A percentile compares a stretch with the other conserved stretches of the same genome.
These are phyloP conservation scores for Leccinum pachyderme DNA, from an alignment of 1,284 basidiomycete genomes.

Conservation along the genomic window DNA sequence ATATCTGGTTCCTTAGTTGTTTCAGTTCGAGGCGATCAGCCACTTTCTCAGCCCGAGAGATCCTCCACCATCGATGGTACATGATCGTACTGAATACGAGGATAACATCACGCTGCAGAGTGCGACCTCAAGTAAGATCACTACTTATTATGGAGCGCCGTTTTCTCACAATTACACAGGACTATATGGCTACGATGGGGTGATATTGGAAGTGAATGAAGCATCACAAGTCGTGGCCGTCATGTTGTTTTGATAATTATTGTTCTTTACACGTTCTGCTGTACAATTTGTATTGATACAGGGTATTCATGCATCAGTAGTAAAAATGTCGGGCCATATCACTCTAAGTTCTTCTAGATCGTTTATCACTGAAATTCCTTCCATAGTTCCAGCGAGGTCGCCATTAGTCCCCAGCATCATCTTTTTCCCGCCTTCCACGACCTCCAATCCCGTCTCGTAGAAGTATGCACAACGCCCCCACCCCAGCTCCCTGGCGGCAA, in stretches of 20 bases:
- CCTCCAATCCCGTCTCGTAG: slow-evolving; percentile 61
- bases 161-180: slow-evolving; percentile 38
- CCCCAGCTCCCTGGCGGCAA: slow-evolving; percentile 59
- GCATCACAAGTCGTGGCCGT: slow-evolving; percentile 73
- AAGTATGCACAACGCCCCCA: slow-evolving; percentile 77
- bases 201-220: slow-evolving; percentile 78
- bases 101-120: slow-evolving; percentile 68
- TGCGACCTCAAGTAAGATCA: slow-evolving; percentile 64
- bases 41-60: slow-evolving; percentile 71
- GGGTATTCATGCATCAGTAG: slow-evolving; percentile 5
- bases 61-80: slow-evolving; percentile 75
- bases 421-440: slow-evolving; percentile 58
- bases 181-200: slow-evolving; percentile 77
- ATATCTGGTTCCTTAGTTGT: background rate
- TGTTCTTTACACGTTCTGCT: background rate
- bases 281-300: background rate
- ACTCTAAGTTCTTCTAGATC: slow-evolving; percentile 61
- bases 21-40: slow-evolving; percentile 69
- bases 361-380: slow-evolving; percentile 46
- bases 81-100: slow-evolving; percentile 84
- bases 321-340: slow-evolving; percentile 68
- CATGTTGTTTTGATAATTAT: slow-evolving; percentile 56
- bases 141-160: slow-evolving; percentile 14
- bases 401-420: slow-evolving; percentile 50
- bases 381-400: slow-evolving; percentile 35